A percentile compares a stretch with the other conserved stretches of the same genome.
Conservation (phyloP, 192 early-diverging fungal species). For the Gamsiella multidivaricata region DNA sequence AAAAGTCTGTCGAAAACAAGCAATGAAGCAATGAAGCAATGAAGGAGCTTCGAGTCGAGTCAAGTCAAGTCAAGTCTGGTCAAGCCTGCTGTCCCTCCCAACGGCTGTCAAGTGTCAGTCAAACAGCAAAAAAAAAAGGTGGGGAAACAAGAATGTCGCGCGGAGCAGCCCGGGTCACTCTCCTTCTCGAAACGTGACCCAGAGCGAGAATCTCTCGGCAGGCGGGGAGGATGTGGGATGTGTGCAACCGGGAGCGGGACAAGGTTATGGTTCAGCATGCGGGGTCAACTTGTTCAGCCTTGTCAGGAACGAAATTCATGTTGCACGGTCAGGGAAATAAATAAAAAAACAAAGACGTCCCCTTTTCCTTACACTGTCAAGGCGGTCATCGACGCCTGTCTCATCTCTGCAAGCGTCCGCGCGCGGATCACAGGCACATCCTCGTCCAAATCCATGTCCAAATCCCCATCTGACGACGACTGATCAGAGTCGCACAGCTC, state of each 20-base stretch:
- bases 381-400: not conserved
- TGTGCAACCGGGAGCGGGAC: not conserved
- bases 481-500: conserved; percentile 19
- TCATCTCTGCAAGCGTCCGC: conserved; percentile 20
- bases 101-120: no score
- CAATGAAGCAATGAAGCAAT: no score
- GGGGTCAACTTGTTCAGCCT: no score
- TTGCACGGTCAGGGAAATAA: no score
- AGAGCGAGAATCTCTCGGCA: not conserved
- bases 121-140: no score
- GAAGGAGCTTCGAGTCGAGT: no score
- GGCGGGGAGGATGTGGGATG: not conserved
- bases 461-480: conserved; percentile 22
- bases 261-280: no score
- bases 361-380: not conserved
- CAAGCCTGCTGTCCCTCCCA: no score
- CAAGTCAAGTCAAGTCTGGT: no score
- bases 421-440: conserved; percentile 10
- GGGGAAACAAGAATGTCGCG: conserved; percentile 6
- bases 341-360: not conserved
- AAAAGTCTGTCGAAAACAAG: no score
- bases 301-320: no score
- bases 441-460: conserved; percentile 23
- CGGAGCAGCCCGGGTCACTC: conserved; percentile 8
- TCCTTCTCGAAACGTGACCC: conserved; percentile 6